A percentile compares a stretch with the other conserved stretches of the same genome.
These are phyloP conservation scores for Chalciporus sp. DNA, from an alignment of 1,284 basidiomycete genomes.

Conservation along the genomic window DNA sequence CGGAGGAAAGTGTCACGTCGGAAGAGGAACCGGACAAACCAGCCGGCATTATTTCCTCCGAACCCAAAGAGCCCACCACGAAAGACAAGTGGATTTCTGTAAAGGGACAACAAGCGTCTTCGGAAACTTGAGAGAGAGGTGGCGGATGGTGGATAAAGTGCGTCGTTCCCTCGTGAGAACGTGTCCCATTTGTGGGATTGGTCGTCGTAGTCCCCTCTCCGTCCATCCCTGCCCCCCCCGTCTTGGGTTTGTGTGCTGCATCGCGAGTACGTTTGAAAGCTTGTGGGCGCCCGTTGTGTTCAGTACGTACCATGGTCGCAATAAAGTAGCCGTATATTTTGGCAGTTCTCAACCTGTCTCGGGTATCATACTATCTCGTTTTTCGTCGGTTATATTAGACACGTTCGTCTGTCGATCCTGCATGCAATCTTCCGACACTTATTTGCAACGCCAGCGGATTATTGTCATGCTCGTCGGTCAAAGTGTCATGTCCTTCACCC, in stretches of 20 bases:
- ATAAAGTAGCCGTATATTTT: constrained; percentile 23
- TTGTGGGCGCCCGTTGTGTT: constrained; percentile 15
- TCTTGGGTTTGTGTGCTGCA: constrained; percentile 15
- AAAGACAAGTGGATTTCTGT: constrained; percentile 79
- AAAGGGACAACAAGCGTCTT: constrained; percentile 36
- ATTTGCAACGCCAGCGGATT: neutral
- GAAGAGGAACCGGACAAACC: constrained; percentile 62
- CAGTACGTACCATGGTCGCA: constrained; percentile 22
- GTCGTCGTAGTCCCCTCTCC: neutral
- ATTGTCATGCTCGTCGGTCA: no score
- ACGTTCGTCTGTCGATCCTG: neutral
- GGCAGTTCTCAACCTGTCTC: constrained; percentile 4
- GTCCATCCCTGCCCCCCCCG: neutral
- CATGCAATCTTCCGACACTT: no score
- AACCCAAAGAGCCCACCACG: constrained; percentile 29
- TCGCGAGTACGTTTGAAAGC: constrained; percentile 14
- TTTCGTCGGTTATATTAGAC: constrained; percentile 16
- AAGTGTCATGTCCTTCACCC: no score
- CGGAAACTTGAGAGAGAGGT: constrained; percentile 11
- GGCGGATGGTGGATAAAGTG: no score
- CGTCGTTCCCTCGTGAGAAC: constrained; percentile 14
- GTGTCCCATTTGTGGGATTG: neutral
- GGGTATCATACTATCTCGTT: constrained; percentile 15
- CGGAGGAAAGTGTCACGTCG: constrained; percentile 72
- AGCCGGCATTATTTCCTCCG: constrained; percentile 29